A percentile compares a stretch with the other conserved stretches of the same genome.
Evolutionary conservation across 768 basidiomycete species (phyloP).

Genomic region (Boletus rex-veris): DNA sequence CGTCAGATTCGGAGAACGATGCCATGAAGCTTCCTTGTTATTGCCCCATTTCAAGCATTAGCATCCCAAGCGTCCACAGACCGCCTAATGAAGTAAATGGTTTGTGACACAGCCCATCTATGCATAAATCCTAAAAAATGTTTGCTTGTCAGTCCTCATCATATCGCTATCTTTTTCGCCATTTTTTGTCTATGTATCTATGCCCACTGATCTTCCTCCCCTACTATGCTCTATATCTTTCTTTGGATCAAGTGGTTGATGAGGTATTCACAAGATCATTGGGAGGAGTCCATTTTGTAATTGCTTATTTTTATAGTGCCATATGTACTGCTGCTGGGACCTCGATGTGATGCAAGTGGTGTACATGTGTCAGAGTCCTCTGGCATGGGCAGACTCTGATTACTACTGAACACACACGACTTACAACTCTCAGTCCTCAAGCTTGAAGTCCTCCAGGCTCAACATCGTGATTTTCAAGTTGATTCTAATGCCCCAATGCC

Average conservation of each 20-base stretch:
- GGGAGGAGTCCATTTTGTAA: constrained; percentile 2
- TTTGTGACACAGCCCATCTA: constrained; percentile 56
- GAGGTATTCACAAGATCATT: neutral
- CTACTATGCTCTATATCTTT: constrained; percentile 27
- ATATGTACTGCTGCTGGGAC: too few relatives aligned
- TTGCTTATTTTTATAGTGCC: too few relatives aligned
- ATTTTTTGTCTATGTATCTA: constrained; percentile 29
- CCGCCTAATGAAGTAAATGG: constrained; percentile 59
- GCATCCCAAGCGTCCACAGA: constrained; percentile 46
- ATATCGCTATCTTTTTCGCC: neutral
- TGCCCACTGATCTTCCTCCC: constrained; percentile 22
- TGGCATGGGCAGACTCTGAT: too few relatives aligned
- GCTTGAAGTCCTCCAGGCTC: too few relatives aligned
- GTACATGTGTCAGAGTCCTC: too few relatives aligned
- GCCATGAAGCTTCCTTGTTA: constrained; percentile 48
- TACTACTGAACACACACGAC: too few relatives aligned
- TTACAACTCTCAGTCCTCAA: too few relatives aligned
- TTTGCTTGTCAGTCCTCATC: neutral
- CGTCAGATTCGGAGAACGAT: constrained; percentile 46
- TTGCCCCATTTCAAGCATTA: constrained; percentile 64
- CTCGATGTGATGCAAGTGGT: too few relatives aligned
- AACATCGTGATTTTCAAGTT: too few relatives aligned
- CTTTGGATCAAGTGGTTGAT: neutral
- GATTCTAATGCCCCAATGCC: too few relatives aligned
- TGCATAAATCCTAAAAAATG: constrained; percentile 19